These are phyloP conservation scores for Pseudogymnoascus sp. DNA, from an alignment of 2,329 filamentous ascomycete genomes.

Conservation along the genomic window DNA sequence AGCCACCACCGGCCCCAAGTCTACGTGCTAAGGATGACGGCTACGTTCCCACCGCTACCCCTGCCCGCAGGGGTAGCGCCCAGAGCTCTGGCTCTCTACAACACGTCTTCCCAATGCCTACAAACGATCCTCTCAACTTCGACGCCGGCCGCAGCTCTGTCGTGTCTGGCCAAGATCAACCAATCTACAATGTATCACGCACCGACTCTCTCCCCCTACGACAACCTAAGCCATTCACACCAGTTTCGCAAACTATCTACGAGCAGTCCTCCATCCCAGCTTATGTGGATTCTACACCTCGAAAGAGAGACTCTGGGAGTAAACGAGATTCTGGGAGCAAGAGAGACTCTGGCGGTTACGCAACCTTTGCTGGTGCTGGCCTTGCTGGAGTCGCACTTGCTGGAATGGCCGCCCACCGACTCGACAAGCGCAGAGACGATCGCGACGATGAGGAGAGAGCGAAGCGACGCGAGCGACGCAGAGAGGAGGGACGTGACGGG, in stretches of 20 bases:
- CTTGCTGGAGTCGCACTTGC: constrained; percentile 41
- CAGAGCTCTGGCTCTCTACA: constrained; percentile 41
- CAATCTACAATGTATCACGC: constrained; percentile 22
- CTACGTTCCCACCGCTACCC: neutral
- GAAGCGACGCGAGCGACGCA: constrained; percentile 26
- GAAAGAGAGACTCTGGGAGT: constrained; percentile 4
- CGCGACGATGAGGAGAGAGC: constrained; percentile 25
- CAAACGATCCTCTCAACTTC: constrained; percentile 56
- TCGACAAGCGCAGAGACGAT: constrained; percentile 25
- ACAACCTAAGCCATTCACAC: constrained; percentile 73
- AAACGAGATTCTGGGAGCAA: neutral
- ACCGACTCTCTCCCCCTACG: constrained; percentile 65
- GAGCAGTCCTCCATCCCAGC: constrained; percentile 32
- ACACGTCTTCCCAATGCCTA: constrained; percentile 59
- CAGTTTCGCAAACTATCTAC: constrained; percentile 64
- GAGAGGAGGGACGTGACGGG: constrained; percentile 16
- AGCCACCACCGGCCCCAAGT: constrained; percentile 15
- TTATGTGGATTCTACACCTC: neutral
- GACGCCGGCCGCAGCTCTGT: constrained; percentile 49
- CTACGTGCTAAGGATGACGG: constrained; percentile 12
- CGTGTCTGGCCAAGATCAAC: constrained; percentile 36
- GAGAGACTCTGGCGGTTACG: constrained; percentile 24
- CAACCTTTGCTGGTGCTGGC: constrained; percentile 17
- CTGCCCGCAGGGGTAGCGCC: neutral
- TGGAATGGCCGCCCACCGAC: constrained; percentile 36